Percentiles rank a stretch among this genome's conserved stretches.
Conservation (phyloP, 106 monocot species). For the Acanthochlamys bracteata region DNA sequence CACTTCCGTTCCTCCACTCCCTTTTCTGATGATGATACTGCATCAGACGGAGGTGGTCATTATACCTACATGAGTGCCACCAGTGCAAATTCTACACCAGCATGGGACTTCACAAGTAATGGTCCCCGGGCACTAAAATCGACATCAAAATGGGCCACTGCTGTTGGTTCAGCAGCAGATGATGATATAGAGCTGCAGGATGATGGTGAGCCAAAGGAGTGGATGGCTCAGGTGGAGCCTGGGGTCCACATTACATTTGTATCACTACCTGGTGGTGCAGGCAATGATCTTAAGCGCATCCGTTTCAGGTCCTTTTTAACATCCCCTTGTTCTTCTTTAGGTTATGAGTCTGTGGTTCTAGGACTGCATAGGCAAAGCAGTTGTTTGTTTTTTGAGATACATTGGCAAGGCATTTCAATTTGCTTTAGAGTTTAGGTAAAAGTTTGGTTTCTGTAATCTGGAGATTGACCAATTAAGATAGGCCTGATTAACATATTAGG, state of each 20-base stretch:
- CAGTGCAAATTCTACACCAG: conserved; percentile 56
- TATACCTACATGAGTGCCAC: conserved; percentile 28
- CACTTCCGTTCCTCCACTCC: conserved; percentile 19
- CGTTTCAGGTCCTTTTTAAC: conserved; percentile 57
- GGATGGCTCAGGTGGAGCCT: conserved; percentile 93
- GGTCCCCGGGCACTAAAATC: background rate
- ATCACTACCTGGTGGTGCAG: conserved; percentile 57
- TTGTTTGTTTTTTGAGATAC: no score
- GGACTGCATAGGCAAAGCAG: no score
- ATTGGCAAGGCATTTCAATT: no score
- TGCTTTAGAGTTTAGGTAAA: no score
- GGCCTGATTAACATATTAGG: no score
- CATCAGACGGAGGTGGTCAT: conserved; percentile 19
- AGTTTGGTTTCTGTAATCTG: no score
- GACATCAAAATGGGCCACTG: conserved; percentile 11
- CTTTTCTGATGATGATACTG: conserved; percentile 18
- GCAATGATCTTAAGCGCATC: conserved; percentile 93
- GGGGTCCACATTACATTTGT: conserved; percentile 91
- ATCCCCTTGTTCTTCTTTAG: background rate
- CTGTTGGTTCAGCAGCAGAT: no score
- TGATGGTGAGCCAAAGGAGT: conserved; percentile 61
- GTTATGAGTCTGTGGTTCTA: background rate
- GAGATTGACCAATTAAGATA: no score
- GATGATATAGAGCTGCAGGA: conserved; percentile 36
- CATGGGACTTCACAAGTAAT: conserved; percentile 58